Conservation (phyloP, 495 filamentous ascomycete genomes). For the Annulohypoxylon moriforme region DNA sequence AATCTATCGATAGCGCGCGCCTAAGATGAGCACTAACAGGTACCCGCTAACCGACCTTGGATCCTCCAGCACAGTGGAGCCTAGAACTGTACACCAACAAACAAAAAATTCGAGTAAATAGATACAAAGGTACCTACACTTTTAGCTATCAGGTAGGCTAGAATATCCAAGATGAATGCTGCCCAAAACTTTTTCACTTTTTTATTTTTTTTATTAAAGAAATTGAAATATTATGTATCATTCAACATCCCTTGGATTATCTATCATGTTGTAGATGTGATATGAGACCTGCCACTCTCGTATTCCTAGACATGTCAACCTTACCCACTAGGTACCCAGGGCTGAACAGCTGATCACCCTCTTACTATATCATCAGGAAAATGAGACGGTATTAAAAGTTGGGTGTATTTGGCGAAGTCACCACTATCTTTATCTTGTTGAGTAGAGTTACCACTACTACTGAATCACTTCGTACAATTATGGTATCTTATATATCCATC, state of each 20-base stretch:
- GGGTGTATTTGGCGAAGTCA: slow-evolving; percentile 29
- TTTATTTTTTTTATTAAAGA: too few relatives aligned
- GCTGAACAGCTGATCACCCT: background rate
- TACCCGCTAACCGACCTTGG: background rate
- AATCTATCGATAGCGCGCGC: slow-evolving; percentile 25
- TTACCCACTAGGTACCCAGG: background rate
- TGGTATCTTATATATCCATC: slow-evolving; percentile 37
- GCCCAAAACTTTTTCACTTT: background rate
- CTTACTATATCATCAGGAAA: background rate
- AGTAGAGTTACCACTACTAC: slow-evolving; percentile 23
- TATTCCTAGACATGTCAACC: background rate
- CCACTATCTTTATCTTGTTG: slow-evolving; percentile 18
- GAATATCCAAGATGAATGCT: slow-evolving; percentile 1
- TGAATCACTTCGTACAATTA: slow-evolving; percentile 24
- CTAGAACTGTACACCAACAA: background rate
- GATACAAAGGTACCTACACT: background rate
- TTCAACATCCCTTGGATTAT: too few relatives aligned
- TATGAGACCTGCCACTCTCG: too few relatives aligned
- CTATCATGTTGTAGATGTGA: too few relatives aligned
- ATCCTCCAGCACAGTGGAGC: background rate
- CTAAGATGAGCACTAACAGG: background rate
- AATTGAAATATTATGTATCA: background rate
- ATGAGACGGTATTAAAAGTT: slow-evolving; percentile 26
- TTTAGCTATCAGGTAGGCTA: background rate
- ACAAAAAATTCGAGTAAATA: slow-evolving; percentile 1